Evolutionary conservation across 2,329 filamentous ascomycete genomes (phyloP).

Genomic region (Fusarium sp.): DNA sequence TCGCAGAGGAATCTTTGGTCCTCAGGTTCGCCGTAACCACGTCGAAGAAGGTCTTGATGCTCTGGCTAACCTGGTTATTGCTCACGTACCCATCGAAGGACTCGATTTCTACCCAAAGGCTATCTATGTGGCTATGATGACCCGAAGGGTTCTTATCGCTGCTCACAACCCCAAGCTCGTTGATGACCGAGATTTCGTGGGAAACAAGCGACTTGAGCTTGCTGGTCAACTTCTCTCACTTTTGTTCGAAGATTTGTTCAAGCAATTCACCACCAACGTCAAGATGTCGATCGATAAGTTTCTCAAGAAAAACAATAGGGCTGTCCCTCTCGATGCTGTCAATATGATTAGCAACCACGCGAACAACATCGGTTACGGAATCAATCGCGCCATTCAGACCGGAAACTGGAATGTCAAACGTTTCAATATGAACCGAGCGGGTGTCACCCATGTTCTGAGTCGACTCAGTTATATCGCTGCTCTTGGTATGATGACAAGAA

Average conservation of each 20-base stretch:
- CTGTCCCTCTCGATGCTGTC: conserved; percentile 87
- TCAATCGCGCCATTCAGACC: conserved; percentile 96
- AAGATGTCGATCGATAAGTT: conserved; percentile 96
- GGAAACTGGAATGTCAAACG: conserved; percentile 98
- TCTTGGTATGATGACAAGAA: conserved; percentile 99
- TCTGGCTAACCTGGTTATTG: conserved; percentile 90
- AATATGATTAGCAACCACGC: conserved; percentile 86
- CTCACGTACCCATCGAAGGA: conserved; percentile 90
- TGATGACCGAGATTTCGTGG: conserved; percentile 96
- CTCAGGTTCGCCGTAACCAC: conserved; percentile 76
- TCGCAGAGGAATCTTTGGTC: conserved; percentile 66
- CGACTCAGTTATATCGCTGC: conserved; percentile 96
- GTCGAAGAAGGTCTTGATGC: conserved; percentile 94
- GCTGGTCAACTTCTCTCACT: conserved; percentile 94
- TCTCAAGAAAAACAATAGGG: conserved; percentile 90
- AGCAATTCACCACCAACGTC: conserved; percentile 89
- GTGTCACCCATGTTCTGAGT: conserved; percentile 95
- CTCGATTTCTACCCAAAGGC: conserved; percentile 98
- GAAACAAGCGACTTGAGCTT: conserved; percentile 95
- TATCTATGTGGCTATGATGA: conserved; percentile 96
- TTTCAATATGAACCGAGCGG: conserved; percentile 98
- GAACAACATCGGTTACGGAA: conserved; percentile 87
- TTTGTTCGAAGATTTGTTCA: conserved; percentile 97
- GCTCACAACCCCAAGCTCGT: conserved; percentile 89
- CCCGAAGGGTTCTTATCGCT: conserved; percentile 93